Evolutionary conservation across 768 basidiomycete genomes (phyloP), one percentile per base, ranked within the genome.

Genomic region (Auriscalpium vulgare): DNA sequence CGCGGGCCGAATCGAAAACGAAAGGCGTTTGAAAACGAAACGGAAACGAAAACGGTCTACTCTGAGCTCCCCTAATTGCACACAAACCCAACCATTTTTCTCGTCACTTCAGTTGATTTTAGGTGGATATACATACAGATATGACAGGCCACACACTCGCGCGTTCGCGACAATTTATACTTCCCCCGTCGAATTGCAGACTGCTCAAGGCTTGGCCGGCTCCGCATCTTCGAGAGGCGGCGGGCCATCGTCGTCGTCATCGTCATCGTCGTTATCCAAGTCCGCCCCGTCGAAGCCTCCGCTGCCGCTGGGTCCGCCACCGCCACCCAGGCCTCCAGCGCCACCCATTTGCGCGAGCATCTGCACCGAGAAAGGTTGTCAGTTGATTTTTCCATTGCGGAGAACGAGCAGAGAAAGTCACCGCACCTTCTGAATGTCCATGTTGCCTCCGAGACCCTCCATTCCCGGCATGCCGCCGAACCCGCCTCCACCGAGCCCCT

Each of bases 211-310:
- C 65, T 78, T 78, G 48, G 71, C 34, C 19, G 73, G 65, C 64
- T 80, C 78, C 35, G 75, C 75, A n/a, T 84, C 82, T 72, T 91
- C 90, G 48, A 92, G 84, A 62, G 89, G 87, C 51, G 90, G 90
- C 55, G 88, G 88, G 51, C 83, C 87, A 44, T 84, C 87, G 50
- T 83, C 84, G 37, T 77, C 76, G 38, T 66, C 68, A 6, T 79
- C 81, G 44, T 76, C 74, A 29, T 29, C 29, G 11, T 75, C 79
- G 19, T 70, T 74, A 21, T 65, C 77, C 17, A 68, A 74, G 21
- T 59, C 73, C 29, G 45, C 67, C 4, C 40, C 62, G 40, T 63
- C 63, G 8, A 65, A 60, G 11, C 55, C 62, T 23, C 62, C 69
- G 1, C 56, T 62, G 10, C 53, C 62, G 34, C 52, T 56, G 14